Percentiles rank a stretch among this genome's conserved stretches.
Conservation (phyloP, 192 early-diverging fungal genomes). For the Paraglomus brasilianum region DNA sequence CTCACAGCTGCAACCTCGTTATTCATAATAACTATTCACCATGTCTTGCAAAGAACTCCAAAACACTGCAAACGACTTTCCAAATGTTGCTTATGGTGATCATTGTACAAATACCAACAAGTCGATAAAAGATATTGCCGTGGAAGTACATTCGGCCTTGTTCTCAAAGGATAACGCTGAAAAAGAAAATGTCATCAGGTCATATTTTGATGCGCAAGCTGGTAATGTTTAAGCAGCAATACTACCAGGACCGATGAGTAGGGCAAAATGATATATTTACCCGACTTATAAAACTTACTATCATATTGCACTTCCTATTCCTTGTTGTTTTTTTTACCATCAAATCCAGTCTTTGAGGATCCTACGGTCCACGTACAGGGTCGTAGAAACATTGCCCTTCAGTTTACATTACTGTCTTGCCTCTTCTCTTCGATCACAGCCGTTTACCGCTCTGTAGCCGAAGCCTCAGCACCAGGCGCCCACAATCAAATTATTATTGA, state of each 20-base stretch:
- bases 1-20: too few species aligned
- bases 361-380: conserved; percentile 5
- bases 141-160: conserved; percentile 7
- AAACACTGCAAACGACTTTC: too few species aligned
- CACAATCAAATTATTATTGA: conserved; percentile 25
- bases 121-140: conserved; percentile 13
- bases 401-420: not conserved
- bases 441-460: conserved; percentile 4
- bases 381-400: conserved; percentile 11
- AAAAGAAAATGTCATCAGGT: not conserved
- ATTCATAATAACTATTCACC: too few species aligned
- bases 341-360: conserved; percentile 25
- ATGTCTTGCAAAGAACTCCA: too few species aligned
- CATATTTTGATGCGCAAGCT: conserved; percentile 25
- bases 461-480: not conserved
- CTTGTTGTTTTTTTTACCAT: not conserved
- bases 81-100: too few species aligned
- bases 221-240: conserved; percentile 14
- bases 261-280: too few species aligned
- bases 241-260: not conserved
- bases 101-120: too few species aligned
- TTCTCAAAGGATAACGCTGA: conserved; percentile 13
- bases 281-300: not conserved
- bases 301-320: conserved; percentile 6
- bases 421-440: conserved; percentile 11